Evolutionary conservation across 2,329 filamentous ascomycete species (phyloP).

Genomic region (Xylariaceae sp.): DNA sequence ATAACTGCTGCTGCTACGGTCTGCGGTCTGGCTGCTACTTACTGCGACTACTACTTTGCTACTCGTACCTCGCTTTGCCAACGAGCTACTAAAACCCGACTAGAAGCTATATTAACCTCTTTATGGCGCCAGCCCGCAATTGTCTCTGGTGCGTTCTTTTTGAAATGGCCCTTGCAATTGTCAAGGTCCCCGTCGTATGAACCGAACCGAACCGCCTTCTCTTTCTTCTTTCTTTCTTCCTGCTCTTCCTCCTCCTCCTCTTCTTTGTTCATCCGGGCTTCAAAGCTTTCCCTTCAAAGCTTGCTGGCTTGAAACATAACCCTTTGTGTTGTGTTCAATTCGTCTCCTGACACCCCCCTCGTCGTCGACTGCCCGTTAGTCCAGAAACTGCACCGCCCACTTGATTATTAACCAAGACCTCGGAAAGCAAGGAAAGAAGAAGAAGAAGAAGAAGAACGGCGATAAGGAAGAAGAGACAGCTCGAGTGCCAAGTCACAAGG

Average conservation of each 20-base stretch:
- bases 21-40: too few relatives aligned
- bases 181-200: too few relatives aligned
- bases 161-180: background rate
- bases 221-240: background rate
- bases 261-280: background rate
- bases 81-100: background rate
- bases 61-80: too few relatives aligned
- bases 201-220: background rate
- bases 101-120: background rate
- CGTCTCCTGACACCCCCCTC: background rate
- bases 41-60: too few relatives aligned
- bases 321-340: background rate
- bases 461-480: too few relatives aligned
- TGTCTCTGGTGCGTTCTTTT: background rate
- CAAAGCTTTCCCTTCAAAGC: background rate
- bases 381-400: too few relatives aligned
- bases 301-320: background rate
- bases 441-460: too few relatives aligned
- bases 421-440: too few relatives aligned
- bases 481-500: too few relatives aligned
- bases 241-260: background rate
- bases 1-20: too few relatives aligned
- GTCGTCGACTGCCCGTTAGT: background rate
- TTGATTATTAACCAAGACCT: too few relatives aligned
- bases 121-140: background rate